Evolutionary conservation across 306 rosid genomes (phyloP).

Genomic region (Quercus parvula): DNA sequence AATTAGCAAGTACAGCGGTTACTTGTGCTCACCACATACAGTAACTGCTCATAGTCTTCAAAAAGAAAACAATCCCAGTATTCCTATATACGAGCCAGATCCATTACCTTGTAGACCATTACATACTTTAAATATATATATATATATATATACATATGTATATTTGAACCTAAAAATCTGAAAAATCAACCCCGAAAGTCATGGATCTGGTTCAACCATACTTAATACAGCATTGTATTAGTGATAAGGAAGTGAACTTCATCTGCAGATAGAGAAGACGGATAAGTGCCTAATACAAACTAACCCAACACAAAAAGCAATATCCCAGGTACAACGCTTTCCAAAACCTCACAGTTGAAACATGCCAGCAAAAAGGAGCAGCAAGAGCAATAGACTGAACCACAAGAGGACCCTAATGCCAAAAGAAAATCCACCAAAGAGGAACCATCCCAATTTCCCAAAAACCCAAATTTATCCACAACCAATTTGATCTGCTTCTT

Average conservation of each 20-base stretch:
- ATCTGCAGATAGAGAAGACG: constrained; percentile 29
- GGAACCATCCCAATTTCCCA: constrained; percentile 13
- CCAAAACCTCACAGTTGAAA: constrained; percentile 21
- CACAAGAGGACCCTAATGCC: constrained; percentile 9
- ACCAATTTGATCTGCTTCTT: constrained; percentile 5
- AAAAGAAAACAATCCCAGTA: constrained; percentile 10
- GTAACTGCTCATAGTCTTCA: constrained; percentile 15
- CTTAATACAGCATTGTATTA: constrained; percentile 2
- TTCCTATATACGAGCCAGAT: constrained; percentile 23
- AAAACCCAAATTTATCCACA: not conserved
- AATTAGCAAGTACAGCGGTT: constrained; percentile 23
- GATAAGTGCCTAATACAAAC: constrained; percentile 4
- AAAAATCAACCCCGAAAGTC: constrained; percentile 12
- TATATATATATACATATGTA: not conserved
- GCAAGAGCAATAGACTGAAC: constrained; percentile 6
- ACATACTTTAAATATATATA: constrained; percentile 7
- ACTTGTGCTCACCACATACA: constrained; percentile 1
- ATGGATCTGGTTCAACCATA: constrained; percentile 22
- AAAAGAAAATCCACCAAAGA: constrained; percentile 13
- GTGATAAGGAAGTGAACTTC: constrained; percentile 18
- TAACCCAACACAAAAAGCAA: constrained; percentile 18
- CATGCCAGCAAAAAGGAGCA: constrained; percentile 19
- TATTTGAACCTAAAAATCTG: constrained; percentile 15
- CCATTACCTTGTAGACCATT: constrained; percentile 21
- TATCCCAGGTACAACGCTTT: not conserved